Evolutionary conservation across 441 rosid genomes (phyloP).

Genomic region (Arabidopsis hybrid): DNA sequence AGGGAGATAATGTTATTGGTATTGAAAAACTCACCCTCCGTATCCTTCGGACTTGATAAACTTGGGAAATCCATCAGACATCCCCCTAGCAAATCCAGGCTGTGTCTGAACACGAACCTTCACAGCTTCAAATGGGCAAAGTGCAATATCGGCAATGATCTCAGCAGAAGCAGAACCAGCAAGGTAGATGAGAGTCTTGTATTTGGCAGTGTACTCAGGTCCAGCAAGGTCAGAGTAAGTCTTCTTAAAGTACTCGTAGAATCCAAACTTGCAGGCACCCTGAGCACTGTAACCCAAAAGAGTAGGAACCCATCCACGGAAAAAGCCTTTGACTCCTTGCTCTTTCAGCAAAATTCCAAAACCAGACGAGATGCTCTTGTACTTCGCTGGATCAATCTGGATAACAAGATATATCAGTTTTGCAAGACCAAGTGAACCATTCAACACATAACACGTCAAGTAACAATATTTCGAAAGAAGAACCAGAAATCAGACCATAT

Average conservation of each 20-base stretch:
- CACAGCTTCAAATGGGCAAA: constrained; percentile 99
- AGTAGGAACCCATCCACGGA: constrained; percentile 99
- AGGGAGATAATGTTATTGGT: neutral
- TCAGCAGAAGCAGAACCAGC: constrained; percentile 99
- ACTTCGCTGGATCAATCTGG: constrained; percentile 96
- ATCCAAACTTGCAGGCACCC: constrained; percentile 99
- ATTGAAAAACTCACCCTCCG: constrained; percentile 67
- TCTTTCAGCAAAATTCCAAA: constrained; percentile 90
- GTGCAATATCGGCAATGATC: constrained; percentile 97
- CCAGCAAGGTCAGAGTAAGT: constrained; percentile 93
- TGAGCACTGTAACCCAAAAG: constrained; percentile 98
- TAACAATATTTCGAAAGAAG: neutral
- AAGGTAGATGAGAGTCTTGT: constrained; percentile 97
- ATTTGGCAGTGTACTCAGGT: constrained; percentile 85
- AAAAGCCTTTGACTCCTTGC: constrained; percentile 91
- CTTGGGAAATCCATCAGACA: constrained; percentile 94
- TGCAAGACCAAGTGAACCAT: constrained; percentile 18
- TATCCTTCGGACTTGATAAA: constrained; percentile 92
- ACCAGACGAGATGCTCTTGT: constrained; percentile 96
- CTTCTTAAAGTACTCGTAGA: constrained; percentile 98
- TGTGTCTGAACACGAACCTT: constrained; percentile 99
- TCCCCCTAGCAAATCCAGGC: constrained; percentile 98
- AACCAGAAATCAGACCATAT: constrained; percentile 11
- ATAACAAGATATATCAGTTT: neutral
- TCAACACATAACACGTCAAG: constrained; percentile 23